Conservation (phyloP, 73 alveolate genomes). For the Blepharisma japonicum region DNA sequence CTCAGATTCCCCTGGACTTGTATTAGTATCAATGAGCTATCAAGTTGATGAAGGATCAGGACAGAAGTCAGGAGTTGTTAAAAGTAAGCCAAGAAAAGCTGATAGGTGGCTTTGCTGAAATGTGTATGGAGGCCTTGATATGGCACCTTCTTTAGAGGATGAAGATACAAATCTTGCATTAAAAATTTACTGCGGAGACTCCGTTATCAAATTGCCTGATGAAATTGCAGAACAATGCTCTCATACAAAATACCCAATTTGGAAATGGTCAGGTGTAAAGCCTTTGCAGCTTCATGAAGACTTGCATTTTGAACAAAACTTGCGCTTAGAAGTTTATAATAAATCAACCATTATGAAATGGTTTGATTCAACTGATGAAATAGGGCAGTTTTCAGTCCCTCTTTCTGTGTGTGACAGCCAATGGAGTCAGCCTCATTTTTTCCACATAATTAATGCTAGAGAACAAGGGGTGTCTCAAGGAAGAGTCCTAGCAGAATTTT, state of each 20-base stretch:
- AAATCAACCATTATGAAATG: background rate
- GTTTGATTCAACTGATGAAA: constrained; percentile 4
- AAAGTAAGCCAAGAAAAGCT: constrained; percentile 37
- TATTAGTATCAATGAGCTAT: background rate
- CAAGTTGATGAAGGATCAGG: constrained; percentile 9
- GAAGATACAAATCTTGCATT: constrained; percentile 36
- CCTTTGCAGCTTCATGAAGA: constrained; percentile 11
- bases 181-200: constrained; percentile 49
- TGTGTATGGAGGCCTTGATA: constrained; percentile 54
- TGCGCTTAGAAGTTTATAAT: constrained; percentile 23
- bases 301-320: constrained; percentile 20
- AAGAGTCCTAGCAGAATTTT: constrained; percentile 58
- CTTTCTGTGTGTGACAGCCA: background rate
- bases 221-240: background rate
- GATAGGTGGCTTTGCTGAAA: constrained; percentile 39
- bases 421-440: constrained; percentile 33
- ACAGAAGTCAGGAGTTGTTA: constrained; percentile 41
- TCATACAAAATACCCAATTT: background rate
- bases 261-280: constrained; percentile 15
- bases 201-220: background rate
- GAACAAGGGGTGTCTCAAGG: constrained; percentile 49
- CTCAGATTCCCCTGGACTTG: constrained; percentile 8
- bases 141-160: constrained; percentile 50
- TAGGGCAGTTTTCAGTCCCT: constrained; percentile 35
- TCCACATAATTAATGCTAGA: constrained; percentile 28